These are phyloP conservation scores for Debaryomyces coudertii DNA, from an alignment of 1,139 yeast genomes.

Conservation along the genomic window DNA sequence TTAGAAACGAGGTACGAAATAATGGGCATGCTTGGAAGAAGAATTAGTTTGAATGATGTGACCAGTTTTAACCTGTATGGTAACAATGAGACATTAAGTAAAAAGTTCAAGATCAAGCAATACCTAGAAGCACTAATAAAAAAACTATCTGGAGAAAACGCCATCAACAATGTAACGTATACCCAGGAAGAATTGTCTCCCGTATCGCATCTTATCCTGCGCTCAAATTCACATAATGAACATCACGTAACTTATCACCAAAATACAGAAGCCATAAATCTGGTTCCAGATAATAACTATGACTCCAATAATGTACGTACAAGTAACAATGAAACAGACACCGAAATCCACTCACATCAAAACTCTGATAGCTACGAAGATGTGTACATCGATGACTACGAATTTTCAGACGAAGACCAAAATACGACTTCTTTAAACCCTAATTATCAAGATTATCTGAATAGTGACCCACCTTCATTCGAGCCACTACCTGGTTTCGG, in stretches of 20 bases:
- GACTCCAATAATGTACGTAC: neutral
- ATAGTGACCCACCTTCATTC: conserved; percentile 34
- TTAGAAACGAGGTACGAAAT: conserved; percentile 48
- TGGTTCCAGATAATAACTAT: neutral
- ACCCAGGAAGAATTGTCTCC: neutral
- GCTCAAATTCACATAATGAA: no score
- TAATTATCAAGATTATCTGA: conserved; percentile 3
- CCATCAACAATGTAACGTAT: neutral
- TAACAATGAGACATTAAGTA: conserved; percentile 21
- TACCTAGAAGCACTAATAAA: neutral
- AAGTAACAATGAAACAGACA: no score
- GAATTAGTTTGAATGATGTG: conserved; percentile 45
- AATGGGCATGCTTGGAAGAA: conserved; percentile 52
- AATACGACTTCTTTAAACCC: conserved; percentile 6
- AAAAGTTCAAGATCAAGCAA: conserved; percentile 12
- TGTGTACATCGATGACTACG: conserved; percentile 33
- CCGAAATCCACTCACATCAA: neutral
- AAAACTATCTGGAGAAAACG: neutral
- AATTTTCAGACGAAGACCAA: conserved; percentile 29
- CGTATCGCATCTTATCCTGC: no score
- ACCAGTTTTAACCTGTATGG: conserved; percentile 20
- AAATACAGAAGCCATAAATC: neutral
- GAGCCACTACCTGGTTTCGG: conserved; percentile 39
- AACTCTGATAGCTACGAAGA: conserved; percentile 25
- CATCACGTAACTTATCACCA: no score